Percentiles rank a stretch among this genome's conserved stretches.
These are phyloP conservation scores for Helichrysum umbraculigerum DNA, from an alignment of 129 eudicot species.

Conservation along the genomic window DNA sequence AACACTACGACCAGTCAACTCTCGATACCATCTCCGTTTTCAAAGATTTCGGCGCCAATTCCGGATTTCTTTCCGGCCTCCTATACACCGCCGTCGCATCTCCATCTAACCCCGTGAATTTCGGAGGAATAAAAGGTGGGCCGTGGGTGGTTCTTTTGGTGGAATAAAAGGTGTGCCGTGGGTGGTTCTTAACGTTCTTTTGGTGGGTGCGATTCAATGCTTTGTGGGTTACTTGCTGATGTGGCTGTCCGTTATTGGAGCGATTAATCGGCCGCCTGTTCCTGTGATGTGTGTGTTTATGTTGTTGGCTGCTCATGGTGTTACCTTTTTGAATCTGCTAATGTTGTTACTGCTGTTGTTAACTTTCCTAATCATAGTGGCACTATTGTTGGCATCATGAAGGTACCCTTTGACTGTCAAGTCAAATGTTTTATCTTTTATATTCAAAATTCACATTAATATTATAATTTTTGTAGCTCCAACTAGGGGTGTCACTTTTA, in stretches of 20 bases:
- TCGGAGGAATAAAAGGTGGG: constrained; percentile 39
- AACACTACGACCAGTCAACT: constrained; percentile 69
- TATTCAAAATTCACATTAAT: neutral
- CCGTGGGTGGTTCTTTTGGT: constrained; percentile 80
- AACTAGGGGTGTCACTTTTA: too few relatives aligned
- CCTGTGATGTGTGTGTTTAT: constrained; percentile 61
- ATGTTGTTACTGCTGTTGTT: constrained; percentile 77
- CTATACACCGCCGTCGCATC: constrained; percentile 55
- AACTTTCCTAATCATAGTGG: constrained; percentile 71
- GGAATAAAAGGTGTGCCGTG: too few relatives aligned
- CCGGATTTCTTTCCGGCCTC: constrained; percentile 63
- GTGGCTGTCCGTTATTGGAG: constrained; percentile 67
- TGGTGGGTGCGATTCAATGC: constrained; percentile 63
- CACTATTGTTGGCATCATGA: constrained; percentile 85
- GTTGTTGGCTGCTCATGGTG: constrained; percentile 69
- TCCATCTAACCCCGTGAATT: constrained; percentile 9
- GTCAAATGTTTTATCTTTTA: neutral
- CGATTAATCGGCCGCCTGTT: constrained; percentile 48
- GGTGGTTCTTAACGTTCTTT: too few relatives aligned
- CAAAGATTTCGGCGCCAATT: constrained; percentile 87
- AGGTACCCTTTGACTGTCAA: constrained; percentile 44
- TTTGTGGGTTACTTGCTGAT: constrained; percentile 70
- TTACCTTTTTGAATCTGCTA: constrained; percentile 67
- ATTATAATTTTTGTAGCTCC: neutral
- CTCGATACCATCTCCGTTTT: constrained; percentile 70